Evolutionary conservation across 305 asterid genomes (phyloP).

Genomic region (Striga hermonthica): DNA sequence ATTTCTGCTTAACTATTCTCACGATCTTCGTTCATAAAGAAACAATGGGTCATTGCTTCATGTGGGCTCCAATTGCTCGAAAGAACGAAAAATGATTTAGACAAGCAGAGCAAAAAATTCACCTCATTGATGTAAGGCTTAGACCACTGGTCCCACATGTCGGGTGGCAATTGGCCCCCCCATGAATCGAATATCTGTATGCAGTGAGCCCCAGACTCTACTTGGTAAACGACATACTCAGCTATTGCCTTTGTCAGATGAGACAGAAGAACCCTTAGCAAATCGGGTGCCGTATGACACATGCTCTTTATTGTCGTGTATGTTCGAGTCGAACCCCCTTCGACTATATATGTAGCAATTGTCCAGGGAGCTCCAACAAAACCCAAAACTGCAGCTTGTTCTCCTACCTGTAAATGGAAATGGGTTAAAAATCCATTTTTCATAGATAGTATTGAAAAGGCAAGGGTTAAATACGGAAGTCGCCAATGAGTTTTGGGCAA

Average conservation of each 20-base stretch:
- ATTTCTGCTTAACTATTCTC: constrained; percentile 55
- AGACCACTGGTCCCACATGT: constrained; percentile 88
- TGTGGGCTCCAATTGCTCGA: background rate
- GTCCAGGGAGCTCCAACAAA: constrained; percentile 99
- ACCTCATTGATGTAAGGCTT: constrained; percentile 94
- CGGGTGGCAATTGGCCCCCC: constrained; percentile 96
- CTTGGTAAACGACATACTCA: constrained; percentile 81
- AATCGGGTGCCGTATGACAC: constrained; percentile 77
- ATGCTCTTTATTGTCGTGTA: constrained; percentile 83
- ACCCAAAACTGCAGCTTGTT: constrained; percentile 87
- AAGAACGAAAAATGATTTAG: background rate
- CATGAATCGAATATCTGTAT: constrained; percentile 92
- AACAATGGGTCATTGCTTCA: background rate
- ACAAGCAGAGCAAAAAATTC: constrained; percentile 21
- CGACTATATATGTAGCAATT: constrained; percentile 87
- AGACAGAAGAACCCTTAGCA: constrained; percentile 68
- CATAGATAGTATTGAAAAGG: background rate
- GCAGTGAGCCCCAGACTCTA: constrained; percentile 91
- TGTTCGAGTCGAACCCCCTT: constrained; percentile 82
- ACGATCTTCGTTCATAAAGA: constrained; percentile 58
- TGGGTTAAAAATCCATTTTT: constrained; percentile 1
- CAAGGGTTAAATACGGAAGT: background rate
- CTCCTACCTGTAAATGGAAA: constrained; percentile 59
- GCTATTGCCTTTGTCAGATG: constrained; percentile 75
- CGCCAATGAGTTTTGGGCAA: background rate